Conservation (phyloP, 768 basidiomycete species). For the Panaeolus cyanescens region DNA sequence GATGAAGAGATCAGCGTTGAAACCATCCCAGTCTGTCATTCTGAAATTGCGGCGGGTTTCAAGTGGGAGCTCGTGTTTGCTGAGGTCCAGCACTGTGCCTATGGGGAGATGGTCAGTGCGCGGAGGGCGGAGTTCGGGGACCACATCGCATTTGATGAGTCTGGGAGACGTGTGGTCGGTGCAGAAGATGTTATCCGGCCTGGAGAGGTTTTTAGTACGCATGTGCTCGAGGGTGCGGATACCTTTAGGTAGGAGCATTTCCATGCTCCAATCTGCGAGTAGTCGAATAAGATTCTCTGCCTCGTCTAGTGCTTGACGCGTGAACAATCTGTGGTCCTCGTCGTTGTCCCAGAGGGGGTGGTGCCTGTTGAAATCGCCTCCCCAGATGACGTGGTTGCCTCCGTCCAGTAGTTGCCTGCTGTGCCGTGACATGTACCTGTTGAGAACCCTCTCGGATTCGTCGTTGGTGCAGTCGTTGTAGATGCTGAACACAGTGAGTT, state of each 20-base stretch:
- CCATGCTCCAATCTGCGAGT: constrained; percentile 24
- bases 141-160: constrained; percentile 21
- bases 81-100: constrained; percentile 24
- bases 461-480: constrained; percentile 17
- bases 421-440: not conserved
- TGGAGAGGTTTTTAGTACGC: constrained; percentile 29
- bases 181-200: constrained; percentile 37
- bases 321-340: constrained; percentile 34
- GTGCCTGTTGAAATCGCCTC: constrained; percentile 15
- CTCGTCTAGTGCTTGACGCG: constrained; percentile 15
- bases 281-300: constrained; percentile 29
- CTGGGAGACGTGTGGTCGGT: constrained; percentile 8
- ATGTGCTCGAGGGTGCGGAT: constrained; percentile 32
- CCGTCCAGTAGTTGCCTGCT: not conserved
- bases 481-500: constrained; percentile 17
- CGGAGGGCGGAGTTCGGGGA: constrained; percentile 7
- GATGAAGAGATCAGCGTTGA: constrained; percentile 18
- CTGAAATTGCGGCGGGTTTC: constrained; percentile 24
- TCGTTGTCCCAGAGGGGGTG: constrained; percentile 18
- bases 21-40: constrained; percentile 29
- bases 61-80: not conserved
- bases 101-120: constrained; percentile 46
- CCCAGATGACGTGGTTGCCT: not conserved
- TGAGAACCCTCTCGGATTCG: not conserved
- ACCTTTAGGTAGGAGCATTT: constrained; percentile 31